Evolutionary conservation across 495 filamentous ascomycete genomes (phyloP), one percentile per base, ranked within the genome.

Genomic region (Trichocladium uniseriatum): DNA sequence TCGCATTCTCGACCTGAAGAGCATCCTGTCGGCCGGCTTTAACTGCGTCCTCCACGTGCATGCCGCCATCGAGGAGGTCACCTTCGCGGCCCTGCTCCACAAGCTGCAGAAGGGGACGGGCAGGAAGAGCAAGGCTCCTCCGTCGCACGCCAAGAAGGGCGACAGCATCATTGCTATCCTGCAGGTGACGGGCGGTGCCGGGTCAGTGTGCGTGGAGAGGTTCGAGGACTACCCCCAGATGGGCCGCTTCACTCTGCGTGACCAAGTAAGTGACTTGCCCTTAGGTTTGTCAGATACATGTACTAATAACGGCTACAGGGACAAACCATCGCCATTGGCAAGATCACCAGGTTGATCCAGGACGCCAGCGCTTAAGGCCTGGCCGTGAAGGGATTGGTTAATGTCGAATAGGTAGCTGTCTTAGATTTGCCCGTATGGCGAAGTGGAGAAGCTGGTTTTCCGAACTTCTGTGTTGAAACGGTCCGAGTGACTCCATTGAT

Each of bases 21-120:
- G 70, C 61, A 99, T 99, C 67, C 76, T 98, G 3, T 84, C 65
- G 8, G 69, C 71, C 8, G 71, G 87, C 79, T 61, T 94, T 84
- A 65, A 97, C 87, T 79, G 94, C 83, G 72, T 97, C 79, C 63
- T 94, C 84, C 54, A 78, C 91, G 70, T 94, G 83, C 73, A 89
- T 64, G 87, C 89, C 14, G 91, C 91, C 29, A 89, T 94, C 51
- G 91, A 97, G 71, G 92, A 99, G 64, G 84, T 97, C 32, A 95
- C 89, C 0, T 88, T 99, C 58, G 74, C 79, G 0, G 76, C 80
- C 8, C 75, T 99, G 37, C 73, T 99, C 42, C 91, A 99, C 68
- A 96, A 94, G 70, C 73, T 95, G 29, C 89, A 99, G 68, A 95
- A 95, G 65, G 92, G 94, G 24, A 97, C 94, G n/a, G 80, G 80